These are phyloP conservation scores for Apium graveolens DNA, from an alignment of 129 eudicot genomes.

Conservation along the genomic window DNA sequence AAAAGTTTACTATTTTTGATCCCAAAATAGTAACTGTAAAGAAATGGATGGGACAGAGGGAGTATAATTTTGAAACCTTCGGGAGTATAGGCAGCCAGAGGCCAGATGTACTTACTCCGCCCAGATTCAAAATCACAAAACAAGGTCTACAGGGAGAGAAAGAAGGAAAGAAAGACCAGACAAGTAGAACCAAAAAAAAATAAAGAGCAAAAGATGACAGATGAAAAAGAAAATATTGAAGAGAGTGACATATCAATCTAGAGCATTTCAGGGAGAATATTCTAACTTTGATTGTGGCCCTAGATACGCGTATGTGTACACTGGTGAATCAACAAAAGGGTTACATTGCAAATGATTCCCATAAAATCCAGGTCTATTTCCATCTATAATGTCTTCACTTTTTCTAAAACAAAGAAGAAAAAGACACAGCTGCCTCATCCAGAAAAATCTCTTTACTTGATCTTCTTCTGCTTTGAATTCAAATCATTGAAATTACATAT, in stretches of 20 bases:
- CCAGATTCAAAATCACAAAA: background rate
- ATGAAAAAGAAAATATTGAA: background rate
- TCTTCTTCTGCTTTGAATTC: background rate
- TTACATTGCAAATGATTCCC: background rate
- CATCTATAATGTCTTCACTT: background rate
- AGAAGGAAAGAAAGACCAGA: background rate
- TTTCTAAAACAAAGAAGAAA: background rate
- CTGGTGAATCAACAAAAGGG: background rate
- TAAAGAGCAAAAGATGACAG: background rate
- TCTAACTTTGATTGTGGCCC: background rate
- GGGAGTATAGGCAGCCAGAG: too few relatives aligned
- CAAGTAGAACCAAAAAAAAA: background rate
- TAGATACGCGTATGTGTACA: background rate
- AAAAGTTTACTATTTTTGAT: too few relatives aligned
- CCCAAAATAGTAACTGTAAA: too few relatives aligned
- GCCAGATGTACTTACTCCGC: too few relatives aligned
- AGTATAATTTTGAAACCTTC: too few relatives aligned
- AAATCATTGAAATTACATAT: background rate
- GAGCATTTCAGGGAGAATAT: background rate
- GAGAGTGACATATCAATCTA: background rate
- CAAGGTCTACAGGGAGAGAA: background rate
- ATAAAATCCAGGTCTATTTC: slow-evolving; percentile 5
- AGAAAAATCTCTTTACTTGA: background rate
- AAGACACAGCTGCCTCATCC: slow-evolving; percentile 2
- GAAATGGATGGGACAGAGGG: too few relatives aligned